Base-by-base conservation (phyloP, 1,139 yeast species). In the Pichia cactophila region DNA sequence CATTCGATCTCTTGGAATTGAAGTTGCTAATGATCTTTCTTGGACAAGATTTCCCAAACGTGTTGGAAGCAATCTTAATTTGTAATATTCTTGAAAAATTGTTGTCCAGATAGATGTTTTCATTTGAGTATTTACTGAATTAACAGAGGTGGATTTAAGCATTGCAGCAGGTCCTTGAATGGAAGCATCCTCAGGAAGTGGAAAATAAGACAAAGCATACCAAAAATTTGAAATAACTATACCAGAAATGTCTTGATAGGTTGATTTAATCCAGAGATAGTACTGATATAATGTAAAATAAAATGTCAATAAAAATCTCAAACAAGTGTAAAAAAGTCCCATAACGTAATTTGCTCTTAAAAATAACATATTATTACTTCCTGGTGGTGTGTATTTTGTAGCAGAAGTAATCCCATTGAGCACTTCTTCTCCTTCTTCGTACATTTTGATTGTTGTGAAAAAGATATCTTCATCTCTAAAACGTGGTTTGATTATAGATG, bases 401-500 rank as follows among this genome's bases (percentile, higher is more conserved):
- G 44, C 33, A 1, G 43, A 36, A 11, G 37, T 49, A 14, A 47
- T 3, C 11, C 41, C 42, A 12, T 46, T 45, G 10, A 53, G 37
- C 10, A 39, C 37, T 12, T 49, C 44, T 12, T 52, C 57, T 11
- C 31, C 31, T 16, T 44, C 50, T 9, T 59, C 59, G 50, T 54
- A 60, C 53, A 59, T 56, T 26, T 46, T 50, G 23, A 50, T 17
- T 2, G 62, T 51, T 20, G 58, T 51, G 48, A 55, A 62, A n/a
- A 48, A 41, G 8, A 54, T 17, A 45, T 61, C 64, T 4, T 56
- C 51, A 20, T 53, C 54, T 17, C 48, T 48, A 33, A 56, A 53
- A 12, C 51, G 41, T 14, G 65, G 64, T 44, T 60, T 55, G 12
- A 61, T 51, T 26, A 61, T 58, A 10, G 62, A 59, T 0, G 63